Evolutionary conservation across 495 filamentous ascomycete genomes (phyloP).

Genomic region (Amniculicola lignicola): DNA sequence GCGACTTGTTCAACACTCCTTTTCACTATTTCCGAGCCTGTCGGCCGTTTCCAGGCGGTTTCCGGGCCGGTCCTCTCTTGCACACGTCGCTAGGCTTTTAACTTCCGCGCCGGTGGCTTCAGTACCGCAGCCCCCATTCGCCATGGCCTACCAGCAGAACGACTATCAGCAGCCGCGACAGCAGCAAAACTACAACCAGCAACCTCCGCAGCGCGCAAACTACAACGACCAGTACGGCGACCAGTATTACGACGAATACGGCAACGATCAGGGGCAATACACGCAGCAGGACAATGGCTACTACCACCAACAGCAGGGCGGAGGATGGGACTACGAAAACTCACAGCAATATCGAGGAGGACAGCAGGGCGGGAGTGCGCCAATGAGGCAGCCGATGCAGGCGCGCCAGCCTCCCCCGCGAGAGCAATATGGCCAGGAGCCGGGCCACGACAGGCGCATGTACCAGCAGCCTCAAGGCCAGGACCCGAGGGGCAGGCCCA

Average conservation of each 20-base stretch:
- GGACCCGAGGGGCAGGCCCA: slow-evolving; percentile 18
- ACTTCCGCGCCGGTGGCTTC: slow-evolving; percentile 1
- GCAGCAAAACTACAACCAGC: slow-evolving; percentile 50
- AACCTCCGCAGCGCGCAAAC: slow-evolving; percentile 31
- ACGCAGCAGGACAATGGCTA: slow-evolving; percentile 49
- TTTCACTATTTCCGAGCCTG: too few species aligned
- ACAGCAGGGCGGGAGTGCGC: slow-evolving; percentile 19
- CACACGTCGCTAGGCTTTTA: slow-evolving; percentile 3
- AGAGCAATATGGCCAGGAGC: slow-evolving; percentile 23
- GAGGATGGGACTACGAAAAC: slow-evolving; percentile 15
- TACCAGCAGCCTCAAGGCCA: slow-evolving; percentile 21
- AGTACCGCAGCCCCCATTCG: not conserved
- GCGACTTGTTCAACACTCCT: too few species aligned
- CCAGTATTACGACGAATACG: slow-evolving; percentile 42
- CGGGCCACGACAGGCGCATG: slow-evolving; percentile 16
- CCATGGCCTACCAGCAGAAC: slow-evolving; percentile 37
- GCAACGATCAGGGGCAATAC: slow-evolving; percentile 46
- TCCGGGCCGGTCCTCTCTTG: not conserved
- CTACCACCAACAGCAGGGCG: slow-evolving; percentile 48
- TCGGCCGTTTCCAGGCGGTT: not conserved
- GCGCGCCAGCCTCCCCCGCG: slow-evolving; percentile 20
- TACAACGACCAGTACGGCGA: slow-evolving; percentile 21
- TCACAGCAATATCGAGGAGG: slow-evolving; percentile 49
- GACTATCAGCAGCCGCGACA: slow-evolving; percentile 44
- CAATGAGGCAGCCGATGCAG: slow-evolving; percentile 15